Base-by-base conservation (phyloP, 2,329 filamentous ascomycete genomes). In the Colletotrichum theobromicola region DNA sequence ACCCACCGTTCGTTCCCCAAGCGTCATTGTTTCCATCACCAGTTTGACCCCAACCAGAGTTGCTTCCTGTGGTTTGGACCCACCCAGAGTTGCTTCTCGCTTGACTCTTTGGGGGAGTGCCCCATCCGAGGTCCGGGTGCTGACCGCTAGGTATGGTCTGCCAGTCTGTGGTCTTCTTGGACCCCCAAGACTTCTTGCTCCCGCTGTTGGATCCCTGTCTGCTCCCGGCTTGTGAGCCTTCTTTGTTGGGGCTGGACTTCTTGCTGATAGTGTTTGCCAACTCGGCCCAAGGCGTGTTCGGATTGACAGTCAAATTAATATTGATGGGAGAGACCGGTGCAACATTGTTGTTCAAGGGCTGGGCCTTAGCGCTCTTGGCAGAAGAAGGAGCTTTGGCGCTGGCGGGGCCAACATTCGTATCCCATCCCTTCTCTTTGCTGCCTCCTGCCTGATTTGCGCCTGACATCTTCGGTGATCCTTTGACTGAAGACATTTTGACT, bases 371-470 rank as follows among this genome's bases (percentile, higher is more conserved):
- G 32, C 21, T 55, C 16, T 67, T 34, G 8, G 26, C 30, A 58
- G 67, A 53, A 10, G 62, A 57, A 53, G 55, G n/a, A n/a, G 46
- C n/a, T 34, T 73, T 72, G 26, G 5, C 46, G n/a, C 50, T 30
- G 13, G 42, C 34, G 12, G 72, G 72, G 13, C 69, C 72, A 18
- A 75, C 62, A 35, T 75, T 75, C 26, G 64, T 78, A 26, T 72
- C 65, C 78, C 77, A 78, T 24, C 70, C 77, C 53, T 73, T 63
- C 16, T 78, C 77, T 61, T 77, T 76, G 55, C 21, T 58, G 2
- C 42, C 57, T 15, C 9, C 57, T 50, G 42, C 42, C 34, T 28
- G 69, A 10, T 64, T 69, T 10, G 73, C 73, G 16, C 70, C 73
- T 28, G 70, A 73, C 70, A 75, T 74, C 28, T 64, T 72, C 21